Evolutionary conservation across 371 early-diverging fungal species (phyloP).

Genomic region (Syncephalastrum sp.): DNA sequence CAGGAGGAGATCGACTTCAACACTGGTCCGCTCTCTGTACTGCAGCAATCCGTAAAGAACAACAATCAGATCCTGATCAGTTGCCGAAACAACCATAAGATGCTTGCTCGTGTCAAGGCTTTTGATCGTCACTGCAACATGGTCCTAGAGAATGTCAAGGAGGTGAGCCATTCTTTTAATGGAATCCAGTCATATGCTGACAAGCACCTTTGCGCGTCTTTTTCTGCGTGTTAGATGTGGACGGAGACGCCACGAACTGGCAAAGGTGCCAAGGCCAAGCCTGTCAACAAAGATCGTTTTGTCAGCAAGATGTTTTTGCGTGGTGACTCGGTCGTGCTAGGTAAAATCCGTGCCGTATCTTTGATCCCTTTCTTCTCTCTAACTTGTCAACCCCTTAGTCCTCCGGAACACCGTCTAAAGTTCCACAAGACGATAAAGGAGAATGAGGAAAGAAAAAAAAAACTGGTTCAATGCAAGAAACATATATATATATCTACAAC

Average conservation of each 20-base stretch:
- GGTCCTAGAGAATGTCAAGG: conserved; percentile 98
- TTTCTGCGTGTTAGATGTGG: conserved; percentile 77
- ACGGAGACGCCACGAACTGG: conserved; percentile 89
- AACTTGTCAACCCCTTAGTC: conserved; percentile 8
- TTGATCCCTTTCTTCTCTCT: neutral
- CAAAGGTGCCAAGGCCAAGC: conserved; percentile 92
- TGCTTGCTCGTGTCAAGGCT: conserved; percentile 96
- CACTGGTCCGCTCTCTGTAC: conserved; percentile 95
- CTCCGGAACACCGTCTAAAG: conserved; percentile 26
- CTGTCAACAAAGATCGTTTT: conserved; percentile 97
- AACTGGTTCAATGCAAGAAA: neutral
- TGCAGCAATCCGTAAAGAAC: conserved; percentile 94
- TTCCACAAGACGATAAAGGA: too few relatives aligned
- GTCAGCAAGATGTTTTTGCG: conserved; percentile 98
- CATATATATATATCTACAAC: neutral
- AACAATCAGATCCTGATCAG: conserved; percentile 94
- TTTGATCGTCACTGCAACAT: conserved; percentile 99
- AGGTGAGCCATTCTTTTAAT: conserved; percentile 52
- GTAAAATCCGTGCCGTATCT: conserved; percentile 27
- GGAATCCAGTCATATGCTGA: neutral
- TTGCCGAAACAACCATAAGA: conserved; percentile 96
- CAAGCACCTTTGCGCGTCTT: neutral
- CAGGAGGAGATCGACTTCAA: conserved; percentile 95
- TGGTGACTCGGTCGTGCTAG: conserved; percentile 95
- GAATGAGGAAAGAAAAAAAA: too few relatives aligned